Percentiles rank a stretch among this genome's conserved stretches.
Conservation (phyloP, 2,329 filamentous ascomycete species). For the Microdochium trichocladiopsis region DNA sequence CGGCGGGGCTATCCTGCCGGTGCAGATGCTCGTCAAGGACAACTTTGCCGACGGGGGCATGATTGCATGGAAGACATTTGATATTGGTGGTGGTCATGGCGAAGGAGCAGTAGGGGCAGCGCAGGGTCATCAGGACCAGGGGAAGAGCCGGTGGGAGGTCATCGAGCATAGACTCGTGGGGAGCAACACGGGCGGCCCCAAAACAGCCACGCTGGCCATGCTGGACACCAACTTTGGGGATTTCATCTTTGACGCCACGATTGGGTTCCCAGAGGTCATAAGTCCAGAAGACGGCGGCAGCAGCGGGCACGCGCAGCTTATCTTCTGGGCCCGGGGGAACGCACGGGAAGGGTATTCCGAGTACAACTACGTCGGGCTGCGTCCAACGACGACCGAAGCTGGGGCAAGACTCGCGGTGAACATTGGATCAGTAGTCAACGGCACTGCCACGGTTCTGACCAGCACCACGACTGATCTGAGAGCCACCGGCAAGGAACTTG, state of each 20-base stretch:
- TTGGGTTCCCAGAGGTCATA: constrained; percentile 4
- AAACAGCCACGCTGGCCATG: constrained; percentile 15
- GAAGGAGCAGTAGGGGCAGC: neutral
- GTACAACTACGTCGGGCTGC: neutral
- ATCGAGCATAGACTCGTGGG: constrained; percentile 16
- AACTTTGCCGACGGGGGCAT: constrained; percentile 31
- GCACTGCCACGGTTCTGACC: neutral
- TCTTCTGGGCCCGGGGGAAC: neutral
- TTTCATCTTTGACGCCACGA: constrained; percentile 17
- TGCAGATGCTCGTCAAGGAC: constrained; percentile 36
- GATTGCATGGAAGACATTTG: constrained; percentile 25
- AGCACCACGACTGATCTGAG: neutral
- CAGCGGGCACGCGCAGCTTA: neutral
- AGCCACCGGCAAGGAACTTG: neutral
- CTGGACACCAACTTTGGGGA: constrained; percentile 29
- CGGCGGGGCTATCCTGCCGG: constrained; percentile 23
- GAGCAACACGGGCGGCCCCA: neutral
- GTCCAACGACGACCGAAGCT: neutral
- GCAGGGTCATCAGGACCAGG: neutral
- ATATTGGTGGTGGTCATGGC: constrained; percentile 5
- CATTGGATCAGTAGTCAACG: neutral
- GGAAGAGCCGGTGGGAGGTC: constrained; percentile 12
- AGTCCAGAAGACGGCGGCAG: neutral
- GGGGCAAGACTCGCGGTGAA: neutral
- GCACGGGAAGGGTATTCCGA: neutral